Base-by-base conservation (phyloP, 2,329 filamentous ascomycete species). In the Zasmidium citrigriseum region DNA sequence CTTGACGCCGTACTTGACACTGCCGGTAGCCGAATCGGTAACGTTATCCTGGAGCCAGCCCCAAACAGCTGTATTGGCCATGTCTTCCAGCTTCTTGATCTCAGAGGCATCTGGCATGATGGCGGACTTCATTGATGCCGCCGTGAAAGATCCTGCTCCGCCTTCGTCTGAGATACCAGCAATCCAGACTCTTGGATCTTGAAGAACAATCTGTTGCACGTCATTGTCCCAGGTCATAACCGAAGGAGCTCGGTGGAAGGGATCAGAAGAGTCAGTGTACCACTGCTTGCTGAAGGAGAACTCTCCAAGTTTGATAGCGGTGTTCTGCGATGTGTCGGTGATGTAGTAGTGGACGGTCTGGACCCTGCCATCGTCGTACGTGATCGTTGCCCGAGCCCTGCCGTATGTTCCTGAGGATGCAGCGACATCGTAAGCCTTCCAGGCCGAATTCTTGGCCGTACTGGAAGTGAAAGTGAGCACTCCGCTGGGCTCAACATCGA, bases 111-210 rank as follows among this genome's bases (percentile, higher is more conserved):
- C 70, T 0, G 84, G 83, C 29, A 81, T 81, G 5, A 79, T 68
- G 1, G 77, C 76, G 57, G 85, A 81, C 70, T 87, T 86, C 72
- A 83, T 78, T 1, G 78, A 72, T 0, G 82, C 80, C 0, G 83
- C 82, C 0, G 86, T 76, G 60, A 80, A 86, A 0, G 83, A 79
- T 1, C 83, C 83, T 0, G 81, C 80, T 1, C 84, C 84, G 0
- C 76, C 84, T 70, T 87, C 84, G 57, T 86, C 84, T 55, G 82
- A 85, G 0, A 87, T 74, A 0, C 84, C 84, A 0, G 83, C 78
- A 3, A 86, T 80, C 84, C 84, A 86, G 5, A 79, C 83, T 1
- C 84, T 77, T 1, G 74, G 57, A 63, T 77, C 70, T 78, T 83
- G 67, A 72, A 80, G 58, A 10, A 77, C 75, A n/a, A 71, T 68